phyloP scores from a whole-genome alignment of 192 early-diverging fungal genomes.

The Backusella australiensis region DNA sequence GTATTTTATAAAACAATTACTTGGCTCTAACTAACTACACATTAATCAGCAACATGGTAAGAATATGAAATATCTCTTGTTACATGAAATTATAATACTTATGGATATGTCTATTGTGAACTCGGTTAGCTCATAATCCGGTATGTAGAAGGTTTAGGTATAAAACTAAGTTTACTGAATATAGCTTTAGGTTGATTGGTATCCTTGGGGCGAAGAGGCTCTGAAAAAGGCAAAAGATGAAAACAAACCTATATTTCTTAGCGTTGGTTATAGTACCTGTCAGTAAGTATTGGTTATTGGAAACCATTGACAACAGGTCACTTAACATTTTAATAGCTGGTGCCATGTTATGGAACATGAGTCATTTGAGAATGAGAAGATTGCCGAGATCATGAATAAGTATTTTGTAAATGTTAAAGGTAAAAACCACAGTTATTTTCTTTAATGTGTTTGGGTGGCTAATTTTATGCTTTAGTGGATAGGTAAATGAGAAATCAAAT shows the following conservation, averaged over 20 bases:
- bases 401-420: slow-evolving; percentile 62
- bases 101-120: neutral
- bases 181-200: slow-evolving; percentile 54
- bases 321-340: slow-evolving; percentile 30
- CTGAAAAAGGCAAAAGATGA: slow-evolving; percentile 50
- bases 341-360: slow-evolving; percentile 71
- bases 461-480: slow-evolving; percentile 25
- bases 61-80: neutral
- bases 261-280: slow-evolving; percentile 67
- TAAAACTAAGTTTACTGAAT: neutral
- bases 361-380: slow-evolving; percentile 56
- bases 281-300: slow-evolving; percentile 37
- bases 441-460: neutral
- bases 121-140: slow-evolving; percentile 42
- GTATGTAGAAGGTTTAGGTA: slow-evolving; percentile 23
- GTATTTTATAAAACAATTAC: neutral
- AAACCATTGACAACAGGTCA: neutral
- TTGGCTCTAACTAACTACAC: neutral
- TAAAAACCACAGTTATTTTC: slow-evolving; percentile 2
- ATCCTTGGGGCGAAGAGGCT: slow-evolving; percentile 65
- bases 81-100: neutral
- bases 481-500: neutral
- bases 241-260: slow-evolving; percentile 61
- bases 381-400: slow-evolving; percentile 59
- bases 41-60: slow-evolving; percentile 40